Base-by-base conservation (phyloP, 2,329 filamentous ascomycete species). In the Trichophyton verrucosum region DNA sequence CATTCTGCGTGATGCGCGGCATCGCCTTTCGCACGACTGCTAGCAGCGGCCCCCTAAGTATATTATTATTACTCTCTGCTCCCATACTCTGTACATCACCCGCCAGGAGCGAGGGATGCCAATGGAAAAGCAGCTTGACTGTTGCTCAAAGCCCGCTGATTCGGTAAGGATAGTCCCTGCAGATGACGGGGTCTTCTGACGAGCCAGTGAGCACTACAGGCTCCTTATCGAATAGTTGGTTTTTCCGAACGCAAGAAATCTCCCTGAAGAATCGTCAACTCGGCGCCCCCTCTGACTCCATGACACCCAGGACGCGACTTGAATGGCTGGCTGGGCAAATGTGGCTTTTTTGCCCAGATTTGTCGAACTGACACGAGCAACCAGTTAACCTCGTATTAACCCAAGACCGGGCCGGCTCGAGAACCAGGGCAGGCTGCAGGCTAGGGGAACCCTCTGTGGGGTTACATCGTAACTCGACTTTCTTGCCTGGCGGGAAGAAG, bases 121-220 rank as follows among this genome's bases (percentile, higher is more conserved):
- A 53, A 53, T 53, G 49, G n/a, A 53, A n/a, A 53, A 17, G 13
- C 22, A 30, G 22, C 27, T 27, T 33, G 27, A 24, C 24, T 33
- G 27, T 33, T 24, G 49, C 49, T 53, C 49, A 30, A 4, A 27
- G 49, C 24, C 49, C 49, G 49, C 49, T 53, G 24, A 53, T 53
- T 53, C 24, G 49, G 49, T 53, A 53, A 53, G 49, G 49, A 53
- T 53, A 53, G 49, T 27, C 49, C 49, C 27, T 53, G 49, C 49
- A 53, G 30, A 53, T 33, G 49, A 53, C 11, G 11, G 49, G 49
- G 24, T 53, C 49, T 30, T 53, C 49, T 53, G 27, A 53, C 49
- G 11, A 30, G 49, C 49, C 49, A 53, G 49, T 53, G 44, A 47
- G 20, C 44, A 24, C 44, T 47, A 47, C 40, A 20, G 9, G 44